A percentile compares a stretch with the other conserved stretches of the same genome.
These are phyloP conservation scores for Hylodesmum podocarpum DNA, from an alignment of 306 rosid species.

Conservation along the genomic window DNA sequence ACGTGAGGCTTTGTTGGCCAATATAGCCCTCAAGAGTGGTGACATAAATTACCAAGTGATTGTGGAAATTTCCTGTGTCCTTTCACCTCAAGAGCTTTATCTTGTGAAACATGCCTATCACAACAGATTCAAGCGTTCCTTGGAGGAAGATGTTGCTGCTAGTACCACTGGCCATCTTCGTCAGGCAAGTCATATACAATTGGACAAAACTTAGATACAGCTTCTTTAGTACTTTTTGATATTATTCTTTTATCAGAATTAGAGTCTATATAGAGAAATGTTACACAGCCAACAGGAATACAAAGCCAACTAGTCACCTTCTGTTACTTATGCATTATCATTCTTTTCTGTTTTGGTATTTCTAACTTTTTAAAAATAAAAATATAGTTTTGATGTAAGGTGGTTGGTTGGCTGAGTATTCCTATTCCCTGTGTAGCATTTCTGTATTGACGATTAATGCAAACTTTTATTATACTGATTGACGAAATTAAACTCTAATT, in stretches of 20 bases:
- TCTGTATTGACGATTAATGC: background rate
- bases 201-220: background rate
- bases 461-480: background rate
- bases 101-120: slow-evolving; percentile 69
- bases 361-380: no score
- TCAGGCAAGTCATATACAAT: slow-evolving; percentile 45
- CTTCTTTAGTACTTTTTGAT: background rate
- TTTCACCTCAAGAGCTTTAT: slow-evolving; percentile 67
- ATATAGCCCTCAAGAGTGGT: slow-evolving; percentile 52
- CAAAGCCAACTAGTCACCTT: no score
- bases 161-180: slow-evolving; percentile 63
- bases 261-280: no score
- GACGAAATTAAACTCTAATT: background rate
- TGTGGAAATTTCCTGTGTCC: slow-evolving; percentile 63
- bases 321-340: no score
- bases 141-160: slow-evolving; percentile 84
- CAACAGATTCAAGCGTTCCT: slow-evolving; percentile 58
- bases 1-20: slow-evolving; percentile 66
- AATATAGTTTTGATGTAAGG: no score
- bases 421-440: no score
- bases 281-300: no score
- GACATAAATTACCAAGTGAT: slow-evolving; percentile 44
- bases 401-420: no score
- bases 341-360: no score
- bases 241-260: background rate